Evolutionary conservation across 768 basidiomycete genomes (phyloP).

Genomic region (Tricholoma sp.): DNA sequence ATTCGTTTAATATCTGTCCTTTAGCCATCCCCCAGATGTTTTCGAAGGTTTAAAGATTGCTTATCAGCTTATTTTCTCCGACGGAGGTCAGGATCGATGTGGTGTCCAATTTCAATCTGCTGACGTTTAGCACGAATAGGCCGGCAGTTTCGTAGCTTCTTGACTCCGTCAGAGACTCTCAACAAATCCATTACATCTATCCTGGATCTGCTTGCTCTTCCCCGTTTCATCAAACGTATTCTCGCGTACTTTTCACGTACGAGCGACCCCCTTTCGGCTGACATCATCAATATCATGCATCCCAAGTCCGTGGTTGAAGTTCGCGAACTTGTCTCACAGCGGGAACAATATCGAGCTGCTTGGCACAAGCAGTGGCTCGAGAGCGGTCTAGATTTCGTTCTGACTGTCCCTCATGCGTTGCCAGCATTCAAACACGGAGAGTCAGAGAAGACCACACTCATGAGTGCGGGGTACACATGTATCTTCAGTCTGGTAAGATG

Average conservation of each 20-base stretch:
- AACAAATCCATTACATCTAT: slow-evolving; percentile 24
- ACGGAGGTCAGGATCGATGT: slow-evolving; percentile 40
- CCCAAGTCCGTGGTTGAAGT: slow-evolving; percentile 48
- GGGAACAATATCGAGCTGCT: slow-evolving; percentile 36
- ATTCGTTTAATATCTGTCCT: not conserved
- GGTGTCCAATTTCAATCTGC: slow-evolving; percentile 2
- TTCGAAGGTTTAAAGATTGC: slow-evolving; percentile 46
- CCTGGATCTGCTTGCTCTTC: slow-evolving; percentile 30
- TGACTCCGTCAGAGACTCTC: slow-evolving; percentile 31
- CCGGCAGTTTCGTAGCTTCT: slow-evolving; percentile 31
- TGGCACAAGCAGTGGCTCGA: slow-evolving; percentile 45
- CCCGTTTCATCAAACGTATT: slow-evolving; percentile 36
- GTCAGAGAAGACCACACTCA: slow-evolving; percentile 47
- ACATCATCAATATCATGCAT: slow-evolving; percentile 34
- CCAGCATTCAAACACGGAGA: slow-evolving; percentile 54
- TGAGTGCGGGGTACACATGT: slow-evolving; percentile 60
- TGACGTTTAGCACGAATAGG: slow-evolving; percentile 26
- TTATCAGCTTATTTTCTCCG: slow-evolving; percentile 51
- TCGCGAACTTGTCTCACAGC: slow-evolving; percentile 40
- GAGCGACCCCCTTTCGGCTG: slow-evolving; percentile 32
- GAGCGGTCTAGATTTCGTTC: slow-evolving; percentile 55
- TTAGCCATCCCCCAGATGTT: slow-evolving; percentile 40
- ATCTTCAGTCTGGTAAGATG: slow-evolving; percentile 57
- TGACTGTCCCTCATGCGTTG: slow-evolving; percentile 57
- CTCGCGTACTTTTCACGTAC: slow-evolving; percentile 35